Conservation (phyloP, 2,329 filamentous ascomycete species). For the Allantophomopsis lycopodina region DNA sequence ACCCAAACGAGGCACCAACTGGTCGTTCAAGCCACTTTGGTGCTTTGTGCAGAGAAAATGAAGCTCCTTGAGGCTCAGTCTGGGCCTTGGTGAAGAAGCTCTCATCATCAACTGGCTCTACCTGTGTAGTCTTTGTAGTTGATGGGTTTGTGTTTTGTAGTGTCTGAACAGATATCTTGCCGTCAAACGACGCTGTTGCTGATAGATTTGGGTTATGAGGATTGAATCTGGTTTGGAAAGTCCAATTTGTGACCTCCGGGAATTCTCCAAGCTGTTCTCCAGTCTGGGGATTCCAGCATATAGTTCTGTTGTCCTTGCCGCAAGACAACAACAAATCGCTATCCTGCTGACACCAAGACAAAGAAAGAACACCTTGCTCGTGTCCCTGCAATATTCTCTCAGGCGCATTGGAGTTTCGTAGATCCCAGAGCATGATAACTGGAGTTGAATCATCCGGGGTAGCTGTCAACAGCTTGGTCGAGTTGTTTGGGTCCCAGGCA, state of each 20-base stretch:
- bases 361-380: constrained; percentile 80
- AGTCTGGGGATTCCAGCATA: constrained; percentile 93
- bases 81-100: constrained; percentile 96
- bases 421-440: constrained; percentile 83
- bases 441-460: constrained; percentile 82
- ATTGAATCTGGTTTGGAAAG: constrained; percentile 89
- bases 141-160: constrained; percentile 84
- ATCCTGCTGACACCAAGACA: constrained; percentile 93
- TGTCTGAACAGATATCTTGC: constrained; percentile 87
- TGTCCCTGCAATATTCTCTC: constrained; percentile 84
- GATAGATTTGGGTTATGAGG: constrained; percentile 85
- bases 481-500: constrained; percentile 92
- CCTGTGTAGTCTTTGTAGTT: constrained; percentile 49
- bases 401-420: constrained; percentile 90
- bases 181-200: constrained; percentile 93
- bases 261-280: constrained; percentile 84
- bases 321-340: constrained; percentile 79
- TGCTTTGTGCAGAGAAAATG: constrained; percentile 74
- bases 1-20: constrained; percentile 80
- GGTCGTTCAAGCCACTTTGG: constrained; percentile 86
- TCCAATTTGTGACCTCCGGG: constrained; percentile 98
- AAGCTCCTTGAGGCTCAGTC: constrained; percentile 77
- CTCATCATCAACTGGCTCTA: constrained; percentile 69
- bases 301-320: constrained; percentile 90
- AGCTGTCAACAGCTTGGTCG: constrained; percentile 86